Percentiles rank a stretch among this genome's conserved stretches.
Evolutionary conservation across 768 basidiomycete genomes (phyloP).

Genomic region (Pleurotus eryngii): DNA sequence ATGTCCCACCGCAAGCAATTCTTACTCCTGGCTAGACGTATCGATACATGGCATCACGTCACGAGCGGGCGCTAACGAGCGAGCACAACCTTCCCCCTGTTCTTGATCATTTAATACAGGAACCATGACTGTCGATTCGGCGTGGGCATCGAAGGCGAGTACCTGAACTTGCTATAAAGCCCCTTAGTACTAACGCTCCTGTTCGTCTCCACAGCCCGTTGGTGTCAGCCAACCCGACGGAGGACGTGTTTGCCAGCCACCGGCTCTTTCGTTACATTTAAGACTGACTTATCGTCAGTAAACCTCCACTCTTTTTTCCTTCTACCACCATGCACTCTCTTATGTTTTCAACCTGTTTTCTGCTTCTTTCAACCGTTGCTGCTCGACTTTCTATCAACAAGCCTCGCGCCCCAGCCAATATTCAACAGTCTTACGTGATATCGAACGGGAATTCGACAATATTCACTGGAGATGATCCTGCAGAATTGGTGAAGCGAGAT

Average conservation of each 20-base stretch:
- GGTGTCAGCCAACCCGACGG: too few species aligned
- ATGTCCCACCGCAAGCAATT: too few species aligned
- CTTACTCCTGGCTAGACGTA: too few species aligned
- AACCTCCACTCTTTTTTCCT: neutral
- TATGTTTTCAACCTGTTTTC: neutral
- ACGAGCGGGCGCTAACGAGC: too few species aligned
- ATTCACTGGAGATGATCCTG: slow-evolving; percentile 20
- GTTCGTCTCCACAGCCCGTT: too few species aligned
- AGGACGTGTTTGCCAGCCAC: too few species aligned
- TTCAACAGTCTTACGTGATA: neutral
- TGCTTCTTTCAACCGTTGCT: neutral
- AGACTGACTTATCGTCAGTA: too few species aligned
- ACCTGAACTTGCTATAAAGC: neutral
- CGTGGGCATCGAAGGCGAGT: neutral
- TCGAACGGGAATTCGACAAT: neutral
- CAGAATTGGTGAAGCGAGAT: slow-evolving; percentile 33
- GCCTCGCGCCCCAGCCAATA: neutral
- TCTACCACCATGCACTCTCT: neutral
- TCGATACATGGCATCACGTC: too few species aligned
- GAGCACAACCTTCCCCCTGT: neutral
- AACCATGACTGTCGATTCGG: neutral
- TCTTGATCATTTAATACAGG: neutral
- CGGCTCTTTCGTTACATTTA: too few species aligned
- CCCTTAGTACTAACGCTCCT: neutral
- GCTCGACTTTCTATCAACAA: neutral